These are phyloP conservation scores for Apiotrichum veenhuisii DNA, from an alignment of 1,284 basidiomycete species.

Conservation along the genomic window DNA sequence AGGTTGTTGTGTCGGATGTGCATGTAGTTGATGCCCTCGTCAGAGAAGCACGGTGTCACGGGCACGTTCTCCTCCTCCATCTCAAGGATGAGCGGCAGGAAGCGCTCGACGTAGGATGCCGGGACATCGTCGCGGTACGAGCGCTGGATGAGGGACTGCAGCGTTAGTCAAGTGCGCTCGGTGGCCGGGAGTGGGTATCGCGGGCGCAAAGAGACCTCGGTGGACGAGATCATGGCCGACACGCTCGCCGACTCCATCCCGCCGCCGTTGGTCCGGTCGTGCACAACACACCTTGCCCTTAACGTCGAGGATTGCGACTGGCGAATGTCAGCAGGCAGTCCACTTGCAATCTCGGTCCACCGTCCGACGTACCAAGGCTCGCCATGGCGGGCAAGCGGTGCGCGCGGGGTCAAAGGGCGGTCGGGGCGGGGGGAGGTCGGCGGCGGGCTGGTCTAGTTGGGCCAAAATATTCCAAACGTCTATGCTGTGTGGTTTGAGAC, in stretches of 20 bases:
- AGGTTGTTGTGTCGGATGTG: constrained; percentile 97
- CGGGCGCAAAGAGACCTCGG: no score
- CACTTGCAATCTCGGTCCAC: no score
- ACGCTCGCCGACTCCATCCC: no score
- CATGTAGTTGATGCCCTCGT: constrained; percentile 94
- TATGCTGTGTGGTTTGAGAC: no score
- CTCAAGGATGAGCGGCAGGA: constrained; percentile 90
- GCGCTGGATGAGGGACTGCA: constrained; percentile 88
- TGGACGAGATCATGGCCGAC: no score
- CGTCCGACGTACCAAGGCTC: constrained; percentile 29
- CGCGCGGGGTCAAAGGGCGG: neutral
- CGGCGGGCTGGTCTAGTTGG: neutral
- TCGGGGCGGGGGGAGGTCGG: neutral
- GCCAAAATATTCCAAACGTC: no score
- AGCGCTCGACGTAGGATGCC: constrained; percentile 81
- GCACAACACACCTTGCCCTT: constrained; percentile 65
- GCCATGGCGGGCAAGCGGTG: constrained; percentile 27
- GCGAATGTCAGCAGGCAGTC: neutral
- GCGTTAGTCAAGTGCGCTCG: no score
- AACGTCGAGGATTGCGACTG: constrained; percentile 90
- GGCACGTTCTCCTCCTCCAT: constrained; percentile 96
- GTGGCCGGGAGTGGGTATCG: no score
- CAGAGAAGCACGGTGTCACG: constrained; percentile 92
- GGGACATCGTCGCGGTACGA: constrained; percentile 96
- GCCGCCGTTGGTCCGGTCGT: no score